Evolutionary conservation across 768 basidiomycete species (phyloP).

Genomic region (Royoungia palumana): DNA sequence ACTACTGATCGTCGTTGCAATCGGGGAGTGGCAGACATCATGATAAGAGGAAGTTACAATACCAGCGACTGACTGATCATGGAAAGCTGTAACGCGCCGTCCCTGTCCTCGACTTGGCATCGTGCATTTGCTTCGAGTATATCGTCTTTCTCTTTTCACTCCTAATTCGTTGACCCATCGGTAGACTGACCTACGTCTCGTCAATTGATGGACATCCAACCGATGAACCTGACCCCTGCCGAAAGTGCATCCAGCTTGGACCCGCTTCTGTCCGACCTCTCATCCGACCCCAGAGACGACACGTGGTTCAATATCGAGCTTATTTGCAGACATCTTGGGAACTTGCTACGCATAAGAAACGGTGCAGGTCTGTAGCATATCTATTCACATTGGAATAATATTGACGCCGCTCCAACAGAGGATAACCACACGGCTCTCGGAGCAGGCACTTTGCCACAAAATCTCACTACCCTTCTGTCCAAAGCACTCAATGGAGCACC

Average conservation of each 20-base stretch:
- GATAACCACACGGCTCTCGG: slow-evolving; percentile 74
- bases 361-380: slow-evolving; percentile 40
- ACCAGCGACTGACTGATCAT: slow-evolving; percentile 8
- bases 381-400: not conserved
- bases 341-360: slow-evolving; percentile 57
- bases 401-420: slow-evolving; percentile 39
- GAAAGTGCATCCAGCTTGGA: slow-evolving; percentile 32
- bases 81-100: not conserved
- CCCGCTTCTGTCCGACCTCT: slow-evolving; percentile 33
- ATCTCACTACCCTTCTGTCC: slow-evolving; percentile 58
- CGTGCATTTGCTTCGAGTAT: too few species aligned
- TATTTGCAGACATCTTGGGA: slow-evolving; percentile 56
- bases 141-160: not conserved
- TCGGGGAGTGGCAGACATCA: too few species aligned
- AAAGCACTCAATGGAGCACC: slow-evolving; percentile 49
- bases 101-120: too few species aligned
- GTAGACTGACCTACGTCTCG: not conserved
- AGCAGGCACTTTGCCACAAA: slow-evolving; percentile 58
- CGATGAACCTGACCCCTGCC: slow-evolving; percentile 18
- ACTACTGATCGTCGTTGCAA: too few species aligned
- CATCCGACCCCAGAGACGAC: slow-evolving; percentile 29
- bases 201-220: slow-evolving; percentile 17
- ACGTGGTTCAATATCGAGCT: slow-evolving; percentile 52
- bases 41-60: too few species aligned
- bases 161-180: not conserved